Base-by-base conservation (phyloP, 805 yeast genomes). In the Yarrowia sp. region DNA sequence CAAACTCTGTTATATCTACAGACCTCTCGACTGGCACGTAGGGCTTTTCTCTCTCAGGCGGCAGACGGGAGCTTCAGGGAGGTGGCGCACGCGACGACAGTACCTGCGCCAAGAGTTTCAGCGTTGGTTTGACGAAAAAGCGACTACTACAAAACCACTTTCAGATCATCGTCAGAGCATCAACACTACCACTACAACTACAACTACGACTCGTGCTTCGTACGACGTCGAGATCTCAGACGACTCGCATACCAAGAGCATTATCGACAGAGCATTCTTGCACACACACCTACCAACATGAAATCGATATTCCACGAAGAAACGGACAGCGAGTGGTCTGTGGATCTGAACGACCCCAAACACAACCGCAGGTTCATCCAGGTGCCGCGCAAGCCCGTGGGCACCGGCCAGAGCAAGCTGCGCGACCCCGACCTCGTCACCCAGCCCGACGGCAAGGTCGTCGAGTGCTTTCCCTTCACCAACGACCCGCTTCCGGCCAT, bases 241-340 rank as follows among this genome's bases (percentile, higher is more conserved):
- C n/a, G n/a, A n/a, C n/a, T n/a, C n/a, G n/a, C n/a, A n/a, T n/a
- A n/a, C n/a, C n/a, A n/a, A n/a, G n/a, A n/a, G n/a, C n/a, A n/a
- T n/a, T n/a, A n/a, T n/a, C n/a, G n/a, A n/a, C n/a, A n/a, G n/a
- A n/a, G n/a, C 29, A 27, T 27, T 27, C 10, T 12, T 6, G 8
- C 29, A 25, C 29, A 8, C 12, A 25, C 35, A 14, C 18, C 6
- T 4, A 14, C 18, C 25, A 29, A 21, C 16, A 55, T 55, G 61
- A 38, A 55, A 31, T 55, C 61, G 6, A 55, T 55, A 14, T 55
- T 55, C 14, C 61, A 55, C 61, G 61, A 55, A 18, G 61, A 55
- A 39, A 55, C 61, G 14, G 61, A 55, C 47, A 55, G 61, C 12
- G 61, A 55, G 27, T 55, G 61, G 61, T 55, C 61, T 19, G 61